Conservation (phyloP, 768 basidiomycete genomes). For the Pulveroboletus ravenelii region DNA sequence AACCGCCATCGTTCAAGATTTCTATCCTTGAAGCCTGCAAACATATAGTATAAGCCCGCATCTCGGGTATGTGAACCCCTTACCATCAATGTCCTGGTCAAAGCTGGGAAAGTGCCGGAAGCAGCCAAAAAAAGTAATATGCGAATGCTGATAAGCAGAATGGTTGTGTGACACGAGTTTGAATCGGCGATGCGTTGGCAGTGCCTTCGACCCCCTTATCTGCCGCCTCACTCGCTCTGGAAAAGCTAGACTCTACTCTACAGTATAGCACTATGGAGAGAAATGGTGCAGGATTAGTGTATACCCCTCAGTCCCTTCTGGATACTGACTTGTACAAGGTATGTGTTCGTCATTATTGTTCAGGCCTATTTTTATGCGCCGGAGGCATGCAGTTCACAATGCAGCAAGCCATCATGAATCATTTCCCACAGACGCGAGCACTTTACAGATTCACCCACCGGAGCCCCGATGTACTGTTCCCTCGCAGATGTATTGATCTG, state of each 20-base stretch:
- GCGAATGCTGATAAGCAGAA: no score
- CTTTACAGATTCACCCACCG: conserved; percentile 83
- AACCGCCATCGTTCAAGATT: conserved; percentile 79
- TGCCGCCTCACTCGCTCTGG: no score
- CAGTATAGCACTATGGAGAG: conserved; percentile 9
- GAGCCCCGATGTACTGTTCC: conserved; percentile 58
- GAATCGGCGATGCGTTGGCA: no score
- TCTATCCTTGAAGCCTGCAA: conserved; percentile 53
- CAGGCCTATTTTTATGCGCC: not conserved
- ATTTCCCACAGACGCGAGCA: conserved; percentile 68
- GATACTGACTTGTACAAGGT: conserved; percentile 97
- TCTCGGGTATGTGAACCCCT: not conserved
- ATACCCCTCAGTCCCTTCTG: conserved; percentile 52
- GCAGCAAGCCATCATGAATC: conserved; percentile 85
- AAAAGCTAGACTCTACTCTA: not conserved
- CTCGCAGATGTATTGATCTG: conserved; percentile 29
- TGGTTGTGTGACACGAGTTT: no score
- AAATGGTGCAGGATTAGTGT: conserved; percentile 7
- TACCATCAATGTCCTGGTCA: conserved; percentile 4
- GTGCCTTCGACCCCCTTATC: no score
- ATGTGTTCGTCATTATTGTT: not conserved
- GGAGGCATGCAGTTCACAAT: conserved; percentile 65
- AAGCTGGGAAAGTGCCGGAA: no score
- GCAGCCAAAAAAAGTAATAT: no score
- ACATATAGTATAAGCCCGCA: not conserved